Percentiles rank a stretch among this genome's conserved stretches.
Evolutionary conservation across 2,329 filamentous ascomycete species (phyloP).

Genomic region (Penicillium janthinellum): DNA sequence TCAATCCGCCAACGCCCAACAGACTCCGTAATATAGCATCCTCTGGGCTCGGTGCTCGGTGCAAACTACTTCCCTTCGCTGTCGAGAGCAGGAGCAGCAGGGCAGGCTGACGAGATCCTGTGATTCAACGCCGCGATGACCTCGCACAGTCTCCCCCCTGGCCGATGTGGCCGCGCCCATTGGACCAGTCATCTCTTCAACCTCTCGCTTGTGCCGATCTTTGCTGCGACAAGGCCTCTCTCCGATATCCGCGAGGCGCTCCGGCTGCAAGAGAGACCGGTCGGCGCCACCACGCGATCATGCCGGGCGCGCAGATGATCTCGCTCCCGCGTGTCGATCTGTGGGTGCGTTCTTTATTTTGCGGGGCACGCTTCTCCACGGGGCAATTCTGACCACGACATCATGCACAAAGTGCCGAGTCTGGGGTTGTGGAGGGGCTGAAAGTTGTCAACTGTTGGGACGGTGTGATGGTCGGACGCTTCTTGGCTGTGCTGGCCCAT

Average conservation of each 20-base stretch:
- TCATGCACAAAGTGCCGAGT: neutral
- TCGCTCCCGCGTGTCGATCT: slow-evolving; percentile 11
- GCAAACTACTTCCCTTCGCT: neutral
- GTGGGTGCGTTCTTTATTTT: neutral
- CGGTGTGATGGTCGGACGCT: neutral
- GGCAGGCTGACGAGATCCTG: slow-evolving; percentile 26
- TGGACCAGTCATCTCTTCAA: neutral
- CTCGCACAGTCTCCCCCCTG: neutral
- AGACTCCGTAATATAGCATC: slow-evolving; percentile 17
- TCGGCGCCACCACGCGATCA: slow-evolving; percentile 20
- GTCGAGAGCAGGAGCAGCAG: neutral
- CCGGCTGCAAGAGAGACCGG: neutral
- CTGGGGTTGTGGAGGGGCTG: neutral
- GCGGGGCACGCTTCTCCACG: slow-evolving; percentile 8
- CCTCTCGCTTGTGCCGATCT: slow-evolving; percentile 12
- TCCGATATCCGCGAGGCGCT: slow-evolving; percentile 2
- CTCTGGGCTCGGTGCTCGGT: neutral
- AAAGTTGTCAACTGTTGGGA: neutral
- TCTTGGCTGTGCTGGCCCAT: neutral
- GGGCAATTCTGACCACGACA: neutral
- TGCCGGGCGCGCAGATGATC: slow-evolving; percentile 25
- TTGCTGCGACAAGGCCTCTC: slow-evolving; percentile 4
- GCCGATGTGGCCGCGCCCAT: slow-evolving; percentile 2
- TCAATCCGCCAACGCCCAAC: slow-evolving; percentile 4
- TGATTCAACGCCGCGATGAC: slow-evolving; percentile 22